Base-by-base conservation (phyloP, 2,329 filamentous ascomycete species). In the Neopestalotiopsis sp. region DNA sequence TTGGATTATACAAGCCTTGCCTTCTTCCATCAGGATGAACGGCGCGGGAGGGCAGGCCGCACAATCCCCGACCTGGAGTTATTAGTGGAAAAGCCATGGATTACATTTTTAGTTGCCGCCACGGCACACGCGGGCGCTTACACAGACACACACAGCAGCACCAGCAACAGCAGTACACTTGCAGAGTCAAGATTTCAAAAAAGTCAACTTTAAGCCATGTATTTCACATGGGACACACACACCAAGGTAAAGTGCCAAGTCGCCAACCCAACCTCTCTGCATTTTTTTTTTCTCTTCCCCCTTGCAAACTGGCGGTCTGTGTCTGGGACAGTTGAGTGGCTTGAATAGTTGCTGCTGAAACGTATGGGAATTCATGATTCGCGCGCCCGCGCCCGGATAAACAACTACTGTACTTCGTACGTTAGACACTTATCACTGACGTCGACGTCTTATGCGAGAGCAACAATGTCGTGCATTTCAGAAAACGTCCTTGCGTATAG, bases 81-180 rank as follows among this genome's bases (percentile, higher is more conserved):
- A 28, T 28, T 28, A 49, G 6, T 49, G 17, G 13, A 42, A 45
- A 14, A 52, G 45, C n/a, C 4, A 49, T 49, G n/a, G 45, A 6
- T 28, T n/a, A n/a, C 45, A 49, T 17, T 17, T 49, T 49, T 61
- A 59, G 32, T 62, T 62, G 59, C 59, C 59, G 59, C 59, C 57
- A 59, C 57, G 57, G 57, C 57, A 30, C 24, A 34, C 17, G 30
- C 28, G 30, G 30, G 59, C 34, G 32, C 45, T n/a, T 28, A 28
- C 24, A 28, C 24, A 28, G 24, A 28, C 24, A 28, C 24, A 28
- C 24, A 28, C 24, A 28, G 24, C 24, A 28, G 24, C 24, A 28
- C 3, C 24, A 28, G 24, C 24, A 28, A 28, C 24, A 28, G 24
- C 24, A 28, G 24, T 4, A 28, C 24, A 28, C 24, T 28, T 28